Conservation (phyloP, 768 basidiomycete species). For the Trametes punicea region DNA sequence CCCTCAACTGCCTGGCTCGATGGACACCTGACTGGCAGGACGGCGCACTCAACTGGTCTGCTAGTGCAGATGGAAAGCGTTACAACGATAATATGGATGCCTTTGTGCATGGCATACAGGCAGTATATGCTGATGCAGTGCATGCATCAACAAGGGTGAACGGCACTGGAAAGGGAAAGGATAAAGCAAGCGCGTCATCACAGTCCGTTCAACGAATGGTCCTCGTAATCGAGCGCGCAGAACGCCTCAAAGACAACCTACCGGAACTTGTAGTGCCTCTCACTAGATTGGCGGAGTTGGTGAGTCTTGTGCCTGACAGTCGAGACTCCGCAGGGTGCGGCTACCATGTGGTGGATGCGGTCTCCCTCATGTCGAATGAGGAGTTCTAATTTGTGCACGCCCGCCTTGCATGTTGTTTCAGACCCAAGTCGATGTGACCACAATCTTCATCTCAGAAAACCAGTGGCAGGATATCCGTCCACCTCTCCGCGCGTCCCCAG, state of each 20-base stretch:
- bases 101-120: slow-evolving; percentile 65
- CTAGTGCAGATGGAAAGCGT: slow-evolving; percentile 31
- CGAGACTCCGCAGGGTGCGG: not conserved
- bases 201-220: slow-evolving; percentile 44
- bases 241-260: slow-evolving; percentile 57
- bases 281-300: slow-evolving; percentile 68
- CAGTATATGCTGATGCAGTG: slow-evolving; percentile 13
- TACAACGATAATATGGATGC: slow-evolving; percentile 67
- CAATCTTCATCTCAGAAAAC: slow-evolving; percentile 60
- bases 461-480: slow-evolving; percentile 76
- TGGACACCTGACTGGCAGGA: slow-evolving; percentile 58
- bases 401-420: slow-evolving; percentile 28
- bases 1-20: slow-evolving; percentile 56
- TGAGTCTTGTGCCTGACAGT: slow-evolving; percentile 32
- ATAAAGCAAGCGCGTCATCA: slow-evolving; percentile 24
- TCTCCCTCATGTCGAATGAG: not conserved
- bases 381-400: not conserved
- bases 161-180: slow-evolving; percentile 31
- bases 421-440: slow-evolving; percentile 56
- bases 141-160: not conserved
- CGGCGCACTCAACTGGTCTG: slow-evolving; percentile 59
- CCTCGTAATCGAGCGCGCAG: slow-evolving; percentile 64
- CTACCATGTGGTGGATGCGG: not conserved
- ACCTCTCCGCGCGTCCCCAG: slow-evolving; percentile 61
- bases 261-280: slow-evolving; percentile 69